Base-by-base conservation (phyloP, 2,329 filamentous ascomycete genomes). In the Fusarium mundagurra region DNA sequence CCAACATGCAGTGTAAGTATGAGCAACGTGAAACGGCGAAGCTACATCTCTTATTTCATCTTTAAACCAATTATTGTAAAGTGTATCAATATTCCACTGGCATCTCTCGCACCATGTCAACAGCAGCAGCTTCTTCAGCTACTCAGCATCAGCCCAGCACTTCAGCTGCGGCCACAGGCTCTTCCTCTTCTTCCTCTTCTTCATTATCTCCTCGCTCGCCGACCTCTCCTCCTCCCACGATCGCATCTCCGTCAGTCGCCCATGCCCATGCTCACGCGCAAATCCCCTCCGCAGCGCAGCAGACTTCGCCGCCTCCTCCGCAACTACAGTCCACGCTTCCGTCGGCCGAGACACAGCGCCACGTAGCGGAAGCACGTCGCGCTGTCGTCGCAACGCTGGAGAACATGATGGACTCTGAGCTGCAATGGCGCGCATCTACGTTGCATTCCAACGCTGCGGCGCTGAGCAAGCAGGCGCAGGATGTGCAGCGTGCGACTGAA, bases 371-470 rank as follows among this genome's bases (percentile, higher is more conserved):
- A 78, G 90, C 90, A 44, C 89, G 90, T 72, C 81, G 84, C 36
- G 89, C 89, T 14, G 85, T 92, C 60, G 85, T 91, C 39, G 90
- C 90, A 29, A 88, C 88, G 53, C 87, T 95, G 60, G 91, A 92
- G 77, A 92, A 92, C 80, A 89, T 91, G 76, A 86, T 95, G 74
- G 92, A 94, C 84, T 84, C 87, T 51, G 88, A 92, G 78, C 88
- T 95, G 57, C 88, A 90, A 74, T 88, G 88, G 65, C 92, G 93
- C 70, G 93, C 93, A 22, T 82, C 86, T 22, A 88, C 91, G 73
- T 86, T 96, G 59, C 93, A 96, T 84, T 82, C 85, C 62, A 95
- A 95, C 83, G 88, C 90, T 27, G 84, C 86, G 24, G 90, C 89
- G 24, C 89, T 96, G 57, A 85, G 86, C 44, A 87, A 85, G 79